A percentile compares a stretch with the other conserved stretches of the same genome.
phyloP scores from a whole-genome alignment of 495 filamentous ascomycete species.

The Pseudevernia furfuracea region DNA sequence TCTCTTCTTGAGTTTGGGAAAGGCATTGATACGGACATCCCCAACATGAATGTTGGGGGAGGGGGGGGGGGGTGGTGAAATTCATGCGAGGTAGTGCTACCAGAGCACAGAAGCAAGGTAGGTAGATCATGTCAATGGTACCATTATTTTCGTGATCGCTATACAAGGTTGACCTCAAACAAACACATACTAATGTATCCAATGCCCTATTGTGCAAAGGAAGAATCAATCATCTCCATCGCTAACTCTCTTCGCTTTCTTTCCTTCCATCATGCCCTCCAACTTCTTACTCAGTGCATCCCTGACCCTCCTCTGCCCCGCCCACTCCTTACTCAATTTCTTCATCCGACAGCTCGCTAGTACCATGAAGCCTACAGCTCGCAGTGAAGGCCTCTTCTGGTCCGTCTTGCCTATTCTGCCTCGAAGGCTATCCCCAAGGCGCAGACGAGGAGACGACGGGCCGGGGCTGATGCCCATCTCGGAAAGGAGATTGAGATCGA shows the following conservation, averaged over 20 bases:
- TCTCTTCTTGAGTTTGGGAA: no score
- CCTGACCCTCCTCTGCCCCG: conserved; percentile 38
- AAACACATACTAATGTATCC: neutral
- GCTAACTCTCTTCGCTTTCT: conserved; percentile 1
- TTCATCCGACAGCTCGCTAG: conserved; percentile 50
- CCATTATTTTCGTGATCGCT: neutral
- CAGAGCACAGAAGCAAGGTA: neutral
- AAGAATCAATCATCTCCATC: neutral
- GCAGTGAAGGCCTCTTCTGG: conserved; percentile 37
- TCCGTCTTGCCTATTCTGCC: conserved; percentile 28
- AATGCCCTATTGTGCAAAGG: neutral
- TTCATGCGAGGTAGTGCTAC: no score
- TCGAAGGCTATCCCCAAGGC: conserved; percentile 17
- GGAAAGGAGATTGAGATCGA: conserved; percentile 74
- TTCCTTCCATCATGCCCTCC: conserved; percentile 10
- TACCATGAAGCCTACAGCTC: conserved; percentile 45
- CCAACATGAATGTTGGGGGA: no score
- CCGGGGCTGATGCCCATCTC: conserved; percentile 62
- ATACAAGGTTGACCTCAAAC: neutral
- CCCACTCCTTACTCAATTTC: conserved; percentile 46
- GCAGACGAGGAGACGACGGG: conserved; percentile 25
- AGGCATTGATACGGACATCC: no score
- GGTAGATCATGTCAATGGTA: neutral
- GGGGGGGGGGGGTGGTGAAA: no score
- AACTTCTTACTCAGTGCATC: conserved; percentile 20